These are phyloP conservation scores for Suillus sp. DNA, from an alignment of 768 basidiomycete species.

Conservation along the genomic window DNA sequence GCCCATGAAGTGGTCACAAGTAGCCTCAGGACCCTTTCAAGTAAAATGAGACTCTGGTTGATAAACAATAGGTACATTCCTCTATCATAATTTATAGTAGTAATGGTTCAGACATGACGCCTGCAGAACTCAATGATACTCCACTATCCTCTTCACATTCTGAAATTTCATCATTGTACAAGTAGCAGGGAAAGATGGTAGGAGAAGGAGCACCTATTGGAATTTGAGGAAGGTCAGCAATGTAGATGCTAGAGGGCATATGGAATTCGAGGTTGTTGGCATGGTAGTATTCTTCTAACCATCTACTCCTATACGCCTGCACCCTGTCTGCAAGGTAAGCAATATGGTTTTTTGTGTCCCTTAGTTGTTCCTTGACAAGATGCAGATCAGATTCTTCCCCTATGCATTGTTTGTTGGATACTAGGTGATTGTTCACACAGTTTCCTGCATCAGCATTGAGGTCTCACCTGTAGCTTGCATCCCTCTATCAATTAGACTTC, in stretches of 20 bases:
- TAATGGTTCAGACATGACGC: too few species aligned
- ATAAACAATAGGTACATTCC: too few species aligned
- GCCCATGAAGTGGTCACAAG: constrained; percentile 87
- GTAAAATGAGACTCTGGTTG: too few species aligned
- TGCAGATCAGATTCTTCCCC: neutral
- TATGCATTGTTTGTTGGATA: neutral
- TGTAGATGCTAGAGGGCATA: neutral
- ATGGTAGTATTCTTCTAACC: neutral
- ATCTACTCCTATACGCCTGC: neutral
- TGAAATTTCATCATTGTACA: too few species aligned
- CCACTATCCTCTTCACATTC: too few species aligned
- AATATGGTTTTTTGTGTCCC: neutral
- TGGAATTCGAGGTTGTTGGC: neutral
- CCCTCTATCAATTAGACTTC: neutral
- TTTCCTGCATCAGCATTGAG: neutral
- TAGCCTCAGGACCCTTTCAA: constrained; percentile 90
- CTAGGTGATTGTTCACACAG: neutral
- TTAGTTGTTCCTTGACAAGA: neutral
- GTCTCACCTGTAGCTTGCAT: neutral
- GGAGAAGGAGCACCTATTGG: neutral
- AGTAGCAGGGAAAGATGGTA: neutral
- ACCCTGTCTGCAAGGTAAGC: neutral
- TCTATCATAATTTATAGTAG: too few species aligned
- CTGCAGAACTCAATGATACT: too few species aligned
- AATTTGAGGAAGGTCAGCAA: neutral